Base-by-base conservation (phyloP, 2,329 filamentous ascomycete species). In the Nigrospora oryzae region DNA sequence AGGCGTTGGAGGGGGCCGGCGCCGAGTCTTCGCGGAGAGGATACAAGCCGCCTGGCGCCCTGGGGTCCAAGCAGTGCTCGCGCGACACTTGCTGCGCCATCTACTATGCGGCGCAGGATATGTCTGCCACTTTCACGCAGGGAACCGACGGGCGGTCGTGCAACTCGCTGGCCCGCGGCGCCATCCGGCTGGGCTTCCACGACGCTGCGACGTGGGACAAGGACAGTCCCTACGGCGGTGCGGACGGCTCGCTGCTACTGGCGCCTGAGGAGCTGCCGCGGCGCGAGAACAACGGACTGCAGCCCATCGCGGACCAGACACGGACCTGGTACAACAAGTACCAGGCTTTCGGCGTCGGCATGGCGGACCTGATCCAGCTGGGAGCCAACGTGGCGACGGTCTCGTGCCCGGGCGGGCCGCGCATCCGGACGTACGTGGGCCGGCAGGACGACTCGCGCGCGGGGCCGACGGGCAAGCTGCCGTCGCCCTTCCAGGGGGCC, bases 351-450 rank as follows among this genome's bases (percentile, higher is more conserved):
- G 57, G 55, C 14, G 64, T 76, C n/a, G 62, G 65, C 11, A 71
- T 73, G 50, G 75, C 74, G 31, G 77, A 81, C 52, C 61, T 80
- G 8, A 68, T 77, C 33, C 74, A 79, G 54, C 71, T 77, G 53
- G 71, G 70, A 2, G 63, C 63, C 60, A 73, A 61, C 46, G 64
- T 75, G 36, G 75, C 70, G 16, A 71, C 73, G 8, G 67, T 74
- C 4, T 65, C 68, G 11, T 69, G 66, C 45, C 65, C 66, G 8
- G 59, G 66, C 5, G 66, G 66, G 3, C 75, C 76, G 2, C 66
- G 75, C 75, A 68, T 78, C 34, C 57, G 64, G 14, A 67, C 68
- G n/a, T 71, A 71, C 47, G 66, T 73, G 8, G 74, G 75, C 30
- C 66, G 75, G 42, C 61, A 56, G 17, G 74, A 78, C 51, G 62